Conservation (phyloP, 306 rosid species). For the Trifolium repens region DNA sequence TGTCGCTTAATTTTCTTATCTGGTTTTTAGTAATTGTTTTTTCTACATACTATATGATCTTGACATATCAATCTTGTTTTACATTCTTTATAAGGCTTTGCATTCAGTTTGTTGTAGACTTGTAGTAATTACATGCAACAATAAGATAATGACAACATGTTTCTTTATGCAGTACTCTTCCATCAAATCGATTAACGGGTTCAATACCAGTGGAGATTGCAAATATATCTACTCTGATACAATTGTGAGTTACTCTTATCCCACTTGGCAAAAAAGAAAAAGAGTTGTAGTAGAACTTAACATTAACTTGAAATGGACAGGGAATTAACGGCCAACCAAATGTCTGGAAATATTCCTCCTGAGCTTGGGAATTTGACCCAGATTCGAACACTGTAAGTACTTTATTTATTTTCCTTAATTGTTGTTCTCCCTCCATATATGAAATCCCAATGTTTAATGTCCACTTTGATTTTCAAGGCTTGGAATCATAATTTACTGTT, state of each 20-base stretch:
- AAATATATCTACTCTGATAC: constrained; percentile 64
- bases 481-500: neutral
- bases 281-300: neutral
- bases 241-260: constrained; percentile 57
- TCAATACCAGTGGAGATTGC: constrained; percentile 66
- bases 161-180: constrained; percentile 53
- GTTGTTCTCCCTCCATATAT: neutral
- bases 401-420: constrained; percentile 2
- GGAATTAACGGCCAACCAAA: neutral
- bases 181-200: constrained; percentile 69
- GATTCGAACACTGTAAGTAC: constrained; percentile 5
- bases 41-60: too few relatives aligned
- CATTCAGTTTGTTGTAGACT: neutral
- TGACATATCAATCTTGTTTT: too few relatives aligned
- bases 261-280: neutral
- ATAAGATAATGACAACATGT: neutral
- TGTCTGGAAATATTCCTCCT: constrained; percentile 16
- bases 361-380: constrained; percentile 12
- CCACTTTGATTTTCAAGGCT: neutral
- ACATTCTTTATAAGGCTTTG: too few relatives aligned
- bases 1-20: neutral
- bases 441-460: constrained; percentile 7
- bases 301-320: constrained; percentile 14
- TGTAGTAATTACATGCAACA: neutral
- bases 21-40: neutral